These are phyloP conservation scores for Huntiella abstrusa DNA, from an alignment of 2,329 filamentous ascomycete species.

Conservation along the genomic window DNA sequence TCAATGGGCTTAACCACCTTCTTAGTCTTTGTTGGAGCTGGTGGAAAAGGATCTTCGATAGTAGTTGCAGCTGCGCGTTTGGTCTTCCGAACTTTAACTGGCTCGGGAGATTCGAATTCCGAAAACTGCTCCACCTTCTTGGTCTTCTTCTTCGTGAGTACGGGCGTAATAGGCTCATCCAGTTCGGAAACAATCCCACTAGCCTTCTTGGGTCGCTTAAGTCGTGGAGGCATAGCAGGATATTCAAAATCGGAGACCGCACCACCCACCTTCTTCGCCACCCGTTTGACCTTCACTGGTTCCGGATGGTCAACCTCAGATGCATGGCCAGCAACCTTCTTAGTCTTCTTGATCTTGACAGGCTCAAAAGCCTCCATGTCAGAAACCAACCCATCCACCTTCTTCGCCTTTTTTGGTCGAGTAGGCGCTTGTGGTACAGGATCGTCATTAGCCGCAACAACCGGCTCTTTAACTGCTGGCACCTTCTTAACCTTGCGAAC, in stretches of 20 bases:
- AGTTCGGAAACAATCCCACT: not conserved
- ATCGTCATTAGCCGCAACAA: not conserved
- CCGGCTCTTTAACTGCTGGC: not conserved
- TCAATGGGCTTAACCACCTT: not conserved
- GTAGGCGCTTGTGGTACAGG: not conserved
- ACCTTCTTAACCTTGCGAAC: constrained; percentile 1
- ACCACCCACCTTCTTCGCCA: not conserved
- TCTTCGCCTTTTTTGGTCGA: not conserved
- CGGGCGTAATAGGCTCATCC: not conserved
- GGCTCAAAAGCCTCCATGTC: not conserved
- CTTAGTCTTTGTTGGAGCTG: constrained; percentile 8
- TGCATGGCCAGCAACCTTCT: not conserved
- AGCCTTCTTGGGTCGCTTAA: constrained; percentile 3
- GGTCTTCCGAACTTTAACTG: not conserved
- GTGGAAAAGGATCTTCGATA: not conserved
- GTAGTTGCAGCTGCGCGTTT: not conserved
- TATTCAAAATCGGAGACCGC: not conserved
- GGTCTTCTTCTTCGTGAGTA: not conserved
- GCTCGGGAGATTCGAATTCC: not conserved
- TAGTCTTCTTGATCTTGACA: constrained; percentile 1
- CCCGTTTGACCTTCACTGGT: constrained; percentile 1
- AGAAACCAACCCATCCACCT: not conserved
- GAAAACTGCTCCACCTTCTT: not conserved
- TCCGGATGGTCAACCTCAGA: constrained; percentile 10
- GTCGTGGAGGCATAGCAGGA: not conserved